Percentiles rank a stretch among this genome's conserved stretches.
phyloP scores from a whole-genome alignment of 164 flowering plant species.

The grape (Vitis vinifera) region ASM3070453v1 NC_081806.1:6572501-6573000 shows the following conservation, averaged over 20 bases:
- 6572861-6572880: conserved; percentile 5
- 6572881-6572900: conserved; percentile 18
- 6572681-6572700: no score
- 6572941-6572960: not conserved
- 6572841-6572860: not conserved
- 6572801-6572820: not conserved
- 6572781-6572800: not conserved
- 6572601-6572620: not conserved
- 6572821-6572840: not conserved
- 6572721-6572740: not conserved
- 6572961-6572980: no score
- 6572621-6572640: not conserved
- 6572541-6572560: conserved; percentile 4
- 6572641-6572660: not conserved
- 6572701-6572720: no score
- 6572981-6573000: no score
- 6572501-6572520: not conserved
- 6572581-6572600: conserved; percentile 6
- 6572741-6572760: not conserved
- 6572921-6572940: conserved; percentile 14
- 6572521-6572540: not conserved
- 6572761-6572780: not conserved
- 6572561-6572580: not conserved
- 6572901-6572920: conserved; percentile 20
- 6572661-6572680: no score